phyloP scores from a whole-genome alignment of 2,329 filamentous ascomycete species.

The Penicillium rolfsii region DNA sequence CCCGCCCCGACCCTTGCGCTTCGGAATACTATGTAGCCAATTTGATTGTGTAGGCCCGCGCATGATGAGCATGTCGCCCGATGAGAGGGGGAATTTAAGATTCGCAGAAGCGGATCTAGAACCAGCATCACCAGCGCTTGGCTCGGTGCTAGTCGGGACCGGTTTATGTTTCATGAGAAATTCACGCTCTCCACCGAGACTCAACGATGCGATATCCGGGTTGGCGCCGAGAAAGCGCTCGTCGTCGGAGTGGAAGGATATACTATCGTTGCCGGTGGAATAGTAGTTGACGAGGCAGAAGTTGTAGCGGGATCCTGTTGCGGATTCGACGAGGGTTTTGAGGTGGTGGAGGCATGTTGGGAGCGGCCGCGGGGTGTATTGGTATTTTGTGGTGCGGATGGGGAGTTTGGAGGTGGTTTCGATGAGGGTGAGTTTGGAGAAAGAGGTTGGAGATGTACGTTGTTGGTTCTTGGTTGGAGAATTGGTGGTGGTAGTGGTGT shows the following conservation, averaged over 20 bases:
- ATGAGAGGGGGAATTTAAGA: slow-evolving; percentile 60
- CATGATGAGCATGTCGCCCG: slow-evolving; percentile 82
- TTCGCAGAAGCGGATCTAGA: slow-evolving; percentile 22
- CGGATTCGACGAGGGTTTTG: slow-evolving; percentile 64
- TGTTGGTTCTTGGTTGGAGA: background rate
- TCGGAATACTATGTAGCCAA: slow-evolving; percentile 79
- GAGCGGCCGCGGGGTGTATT: slow-evolving; percentile 68
- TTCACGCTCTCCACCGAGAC: slow-evolving; percentile 71
- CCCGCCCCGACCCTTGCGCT: slow-evolving; percentile 61
- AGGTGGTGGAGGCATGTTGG: slow-evolving; percentile 70
- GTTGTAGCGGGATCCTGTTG: slow-evolving; percentile 71
- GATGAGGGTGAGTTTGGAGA: slow-evolving; percentile 31
- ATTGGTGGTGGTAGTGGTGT: background rate
- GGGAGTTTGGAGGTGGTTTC: slow-evolving; percentile 49
- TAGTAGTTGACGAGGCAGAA: slow-evolving; percentile 86
- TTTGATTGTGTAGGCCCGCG: slow-evolving; percentile 71
- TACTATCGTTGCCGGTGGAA: slow-evolving; percentile 74
- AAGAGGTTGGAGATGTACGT: no score
- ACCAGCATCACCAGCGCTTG: background rate
- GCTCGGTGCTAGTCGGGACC: slow-evolving; percentile 15
- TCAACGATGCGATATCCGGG: slow-evolving; percentile 75
- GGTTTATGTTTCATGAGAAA: slow-evolving; percentile 82
- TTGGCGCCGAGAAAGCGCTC: slow-evolving; percentile 72
- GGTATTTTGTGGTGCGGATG: slow-evolving; percentile 55
- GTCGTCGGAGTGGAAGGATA: slow-evolving; percentile 79